Evolutionary conservation across 2,329 filamentous ascomycete species (phyloP).

Genomic region (Fusarium napiforme): DNA sequence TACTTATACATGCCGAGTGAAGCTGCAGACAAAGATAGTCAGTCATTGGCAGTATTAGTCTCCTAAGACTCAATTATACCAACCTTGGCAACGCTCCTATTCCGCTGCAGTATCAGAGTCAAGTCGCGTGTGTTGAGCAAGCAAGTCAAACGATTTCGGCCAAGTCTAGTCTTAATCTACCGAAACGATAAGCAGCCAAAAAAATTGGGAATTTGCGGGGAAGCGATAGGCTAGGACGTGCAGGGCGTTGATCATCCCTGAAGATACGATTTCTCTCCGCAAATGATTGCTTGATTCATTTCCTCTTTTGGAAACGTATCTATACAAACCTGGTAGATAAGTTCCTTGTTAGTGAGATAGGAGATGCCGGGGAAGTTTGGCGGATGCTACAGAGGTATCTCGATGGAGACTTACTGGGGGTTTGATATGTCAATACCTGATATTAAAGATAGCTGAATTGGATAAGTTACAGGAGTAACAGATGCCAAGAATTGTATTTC

Average conservation of each 20-base stretch:
- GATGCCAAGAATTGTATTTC: neutral
- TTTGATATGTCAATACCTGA: neutral
- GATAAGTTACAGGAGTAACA: neutral
- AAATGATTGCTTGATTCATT: conserved; percentile 16
- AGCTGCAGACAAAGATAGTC: neutral
- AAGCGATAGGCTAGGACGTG: conserved; percentile 9
- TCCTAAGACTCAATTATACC: neutral
- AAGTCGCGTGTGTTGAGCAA: neutral
- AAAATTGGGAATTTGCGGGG: conserved; percentile 17
- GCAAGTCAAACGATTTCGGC: neutral
- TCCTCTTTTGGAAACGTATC: conserved; percentile 17
- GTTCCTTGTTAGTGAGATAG: conserved; percentile 1
- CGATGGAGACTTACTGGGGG: neutral
- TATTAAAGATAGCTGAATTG: neutral
- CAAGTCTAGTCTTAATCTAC: conserved; percentile 6
- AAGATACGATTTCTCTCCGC: neutral
- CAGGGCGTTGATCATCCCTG: conserved; percentile 1
- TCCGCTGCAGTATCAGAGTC: neutral
- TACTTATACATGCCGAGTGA: conserved; percentile 23
- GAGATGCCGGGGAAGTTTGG: neutral
- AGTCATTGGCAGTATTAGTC: neutral
- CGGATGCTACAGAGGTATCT: conserved; percentile 3
- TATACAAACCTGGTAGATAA: conserved; percentile 18
- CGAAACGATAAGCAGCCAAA: conserved; percentile 18
- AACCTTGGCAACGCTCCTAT: neutral